phyloP scores from a whole-genome alignment of 495 filamentous ascomycete genomes.

The Penicillium ucsense region DNA sequence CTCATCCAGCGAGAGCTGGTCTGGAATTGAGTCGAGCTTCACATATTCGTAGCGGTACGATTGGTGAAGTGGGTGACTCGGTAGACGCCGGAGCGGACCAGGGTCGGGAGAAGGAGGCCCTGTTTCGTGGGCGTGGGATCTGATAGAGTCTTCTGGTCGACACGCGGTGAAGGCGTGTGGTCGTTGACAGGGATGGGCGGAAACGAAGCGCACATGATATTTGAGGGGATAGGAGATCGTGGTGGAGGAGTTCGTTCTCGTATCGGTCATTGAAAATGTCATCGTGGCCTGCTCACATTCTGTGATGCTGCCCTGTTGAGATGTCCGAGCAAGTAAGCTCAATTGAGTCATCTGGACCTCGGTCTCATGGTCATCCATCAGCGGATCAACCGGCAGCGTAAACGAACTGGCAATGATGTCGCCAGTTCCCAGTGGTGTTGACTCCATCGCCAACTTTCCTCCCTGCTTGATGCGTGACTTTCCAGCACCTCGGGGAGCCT shows the following conservation, averaged over 20 bases:
- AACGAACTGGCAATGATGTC: constrained; percentile 40
- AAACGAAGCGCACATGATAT: constrained; percentile 59
- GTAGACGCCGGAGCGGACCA: constrained; percentile 18
- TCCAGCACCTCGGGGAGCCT: constrained; percentile 9
- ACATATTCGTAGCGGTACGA: constrained; percentile 49
- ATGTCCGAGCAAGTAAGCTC: constrained; percentile 8
- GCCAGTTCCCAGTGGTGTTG: constrained; percentile 29
- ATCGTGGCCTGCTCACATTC: constrained; percentile 43
- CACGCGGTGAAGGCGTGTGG: constrained; percentile 28
- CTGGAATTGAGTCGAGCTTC: constrained; percentile 41
- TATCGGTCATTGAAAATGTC: constrained; percentile 33
- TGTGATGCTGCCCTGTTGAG: constrained; percentile 19
- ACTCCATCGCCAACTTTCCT: constrained; percentile 21
- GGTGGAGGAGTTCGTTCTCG: constrained; percentile 10
- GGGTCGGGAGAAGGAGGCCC: constrained; percentile 15
- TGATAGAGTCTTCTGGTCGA: constrained; percentile 3
- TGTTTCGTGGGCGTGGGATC: constrained; percentile 17
- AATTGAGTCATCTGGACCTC: constrained; percentile 5
- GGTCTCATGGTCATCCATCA: constrained; percentile 1
- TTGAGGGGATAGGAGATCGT: constrained; percentile 38
- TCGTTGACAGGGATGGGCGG: constrained; percentile 53
- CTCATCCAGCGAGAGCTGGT: constrained; percentile 4
- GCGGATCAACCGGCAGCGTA: constrained; percentile 22
- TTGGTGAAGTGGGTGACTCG: constrained; percentile 57
- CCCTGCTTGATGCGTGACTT: constrained; percentile 33